A percentile compares a stretch with the other conserved stretches of the same genome.
Conservation (phyloP, 2,329 filamentous ascomycete genomes). For the Aschersonia sp. region DNA sequence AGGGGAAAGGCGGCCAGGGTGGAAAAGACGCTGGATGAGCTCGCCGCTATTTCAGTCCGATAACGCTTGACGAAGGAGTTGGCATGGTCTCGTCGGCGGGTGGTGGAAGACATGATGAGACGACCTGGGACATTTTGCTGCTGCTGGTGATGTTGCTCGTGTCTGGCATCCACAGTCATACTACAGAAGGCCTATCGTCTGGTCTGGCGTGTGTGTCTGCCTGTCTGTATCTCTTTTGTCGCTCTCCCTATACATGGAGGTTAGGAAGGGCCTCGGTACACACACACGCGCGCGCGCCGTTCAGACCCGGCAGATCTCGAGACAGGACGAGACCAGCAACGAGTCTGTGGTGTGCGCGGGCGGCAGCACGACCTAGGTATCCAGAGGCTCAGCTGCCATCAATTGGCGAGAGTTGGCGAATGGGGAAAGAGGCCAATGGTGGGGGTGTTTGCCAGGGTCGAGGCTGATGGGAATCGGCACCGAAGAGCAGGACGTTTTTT, state of each 20-base stretch:
- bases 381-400: slow-evolving; percentile 4
- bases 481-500: slow-evolving; percentile 1
- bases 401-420: slow-evolving; percentile 1
- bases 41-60: slow-evolving; percentile 67
- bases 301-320: slow-evolving; percentile 7
- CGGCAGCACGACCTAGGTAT: slow-evolving; percentile 6
- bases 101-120: slow-evolving; percentile 14
- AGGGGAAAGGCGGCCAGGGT: slow-evolving; percentile 73
- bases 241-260: not conserved
- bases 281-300: slow-evolving; percentile 4
- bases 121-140: slow-evolving; percentile 23
- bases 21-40: slow-evolving; percentile 61
- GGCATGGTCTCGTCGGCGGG: slow-evolving; percentile 17
- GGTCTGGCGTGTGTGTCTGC: not conserved
- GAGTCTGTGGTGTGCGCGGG: slow-evolving; percentile 7
- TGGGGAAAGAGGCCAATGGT: not conserved
- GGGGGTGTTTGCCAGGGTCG: not conserved
- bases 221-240: slow-evolving; percentile 1
- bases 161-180: slow-evolving; percentile 21
- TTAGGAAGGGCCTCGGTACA: not conserved
- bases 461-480: slow-evolving; percentile 1
- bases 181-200: slow-evolving; percentile 8
- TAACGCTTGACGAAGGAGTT: slow-evolving; percentile 52
- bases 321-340: slow-evolving; percentile 4
- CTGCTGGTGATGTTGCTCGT: slow-evolving; percentile 8